Conservation (phyloP, 2,329 filamentous ascomycete genomes). For the Metarhizium brunneum region DNA sequence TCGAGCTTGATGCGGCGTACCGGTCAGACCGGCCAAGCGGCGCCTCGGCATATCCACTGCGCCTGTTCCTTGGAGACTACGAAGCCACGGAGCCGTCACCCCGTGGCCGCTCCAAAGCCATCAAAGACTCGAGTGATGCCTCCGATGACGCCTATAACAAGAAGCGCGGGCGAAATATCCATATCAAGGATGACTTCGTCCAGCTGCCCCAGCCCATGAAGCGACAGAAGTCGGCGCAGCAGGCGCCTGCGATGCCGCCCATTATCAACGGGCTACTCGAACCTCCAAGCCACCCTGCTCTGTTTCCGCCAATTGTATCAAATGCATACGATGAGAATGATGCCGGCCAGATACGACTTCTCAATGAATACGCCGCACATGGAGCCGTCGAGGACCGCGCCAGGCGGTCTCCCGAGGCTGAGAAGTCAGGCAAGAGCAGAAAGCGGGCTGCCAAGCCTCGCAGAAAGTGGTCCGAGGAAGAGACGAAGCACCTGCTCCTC, state of each 20-base stretch:
- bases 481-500: conserved; percentile 52
- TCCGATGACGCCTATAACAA: conserved; percentile 39
- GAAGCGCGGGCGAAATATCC: conserved; percentile 41
- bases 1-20: conserved; percentile 40
- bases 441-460: conserved; percentile 48
- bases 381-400: conserved; percentile 16
- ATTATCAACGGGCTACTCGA: conserved; percentile 58
- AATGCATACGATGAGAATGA: conserved; percentile 43
- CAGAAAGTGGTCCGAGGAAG: conserved; percentile 55
- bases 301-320: conserved; percentile 56
- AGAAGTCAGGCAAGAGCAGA: conserved; percentile 32
- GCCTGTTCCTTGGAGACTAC: conserved; percentile 30
- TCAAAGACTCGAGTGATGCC: conserved; percentile 33
- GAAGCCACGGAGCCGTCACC: conserved; percentile 20
- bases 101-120: conserved; percentile 32
- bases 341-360: conserved; percentile 28
- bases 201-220: conserved; percentile 56
- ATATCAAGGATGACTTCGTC: conserved; percentile 51
- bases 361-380: conserved; percentile 32
- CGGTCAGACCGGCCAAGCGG: conserved; percentile 25
- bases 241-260: conserved; percentile 46
- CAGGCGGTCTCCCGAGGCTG: conserved; percentile 19
- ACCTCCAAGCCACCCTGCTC: conserved; percentile 48
- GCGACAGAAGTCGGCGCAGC: conserved; percentile 51
- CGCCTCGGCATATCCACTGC: conserved; percentile 25